Base-by-base conservation (phyloP, 108 stramenopile genomes). In the Nannochloropsis gaditana region DNA sequence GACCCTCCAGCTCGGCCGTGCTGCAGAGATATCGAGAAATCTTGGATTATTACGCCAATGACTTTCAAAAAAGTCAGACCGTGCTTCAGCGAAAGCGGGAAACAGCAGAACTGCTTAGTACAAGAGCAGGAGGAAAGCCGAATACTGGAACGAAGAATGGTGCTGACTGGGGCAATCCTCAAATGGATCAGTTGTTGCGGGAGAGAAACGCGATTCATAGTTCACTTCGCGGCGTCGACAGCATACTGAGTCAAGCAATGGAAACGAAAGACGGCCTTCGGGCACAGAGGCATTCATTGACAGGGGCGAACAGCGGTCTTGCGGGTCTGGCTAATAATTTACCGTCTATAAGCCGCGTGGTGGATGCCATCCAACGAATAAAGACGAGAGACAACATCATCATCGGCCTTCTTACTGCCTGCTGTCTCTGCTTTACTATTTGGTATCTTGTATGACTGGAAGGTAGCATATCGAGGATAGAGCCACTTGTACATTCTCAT, bases 11-110 rank as follows among this genome's bases (percentile, higher is more conserved):
- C 80, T 87, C 87, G 45, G 87, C 88, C 81, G 80, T 87, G 87
- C 81, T 87, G n/a, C 84, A 87, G 43, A 80, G 87, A 43, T 87
- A 87, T 80, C 79, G 87, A 31, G 87, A 87, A 80, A 87, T 87
- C 80, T 45, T 87, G 10, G 82, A 84, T 41, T 83, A 87, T 44
- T 87, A 84, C 21, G 80, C 84, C 19, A 87, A 47, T 42, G 87
- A 87, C 50, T 87, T 87, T 47, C 82, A 84, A 81, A 87, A 87
- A 47, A 84, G 80, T 9, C 80, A 79, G 11, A 84, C 80, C 21
- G 81, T 84, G 47, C 79, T 87, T 42, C 87, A 84, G 84, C 80
- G 84, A 43, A 87, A 87, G 84, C 31, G 84, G 44, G 87, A 87
- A n/a, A 47, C 79, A 0, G n/a, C 84, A 15, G 84, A 87, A 50